Evolutionary conservation across 2,329 filamentous ascomycete genomes (phyloP), one percentile per base, ranked within the genome.

Genomic region (Penicillium oxalicum): DNA sequence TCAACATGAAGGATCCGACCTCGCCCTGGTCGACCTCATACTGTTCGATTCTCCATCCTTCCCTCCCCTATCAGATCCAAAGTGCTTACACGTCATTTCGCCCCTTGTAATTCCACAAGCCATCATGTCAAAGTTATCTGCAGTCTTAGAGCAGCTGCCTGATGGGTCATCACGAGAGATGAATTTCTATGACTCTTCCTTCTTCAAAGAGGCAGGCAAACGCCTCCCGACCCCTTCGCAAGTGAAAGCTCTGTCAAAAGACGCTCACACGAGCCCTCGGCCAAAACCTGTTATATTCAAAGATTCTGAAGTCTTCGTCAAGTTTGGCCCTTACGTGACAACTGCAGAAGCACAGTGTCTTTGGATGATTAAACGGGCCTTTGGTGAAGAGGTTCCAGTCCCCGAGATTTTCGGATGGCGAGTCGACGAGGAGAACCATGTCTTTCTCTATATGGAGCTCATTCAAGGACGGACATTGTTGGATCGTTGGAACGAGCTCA

Each of bases 381-480:
- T 62, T 40, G 6, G 45, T 11, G 49, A 50, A 27, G 41, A 54
- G 6, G 55, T 69, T 32, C 67, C 67, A 37, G 67, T 68, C 28
- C 68, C 69, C 2, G 64, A 71, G 47, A 50, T 69, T 18, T 70
- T 65, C 56, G 66, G 67, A 13, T 71, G 66, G 65, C 55, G 51
- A 24, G 49, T 58, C 13, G 51, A 61, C 29, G 51, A 58, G 1
- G 28, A 48, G 5, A 45, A 47, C 25, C 49, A 57, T 27, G 52
- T 61, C 4, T 67, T 64, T 46, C 60, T 69, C 33, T 67, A 68
- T 47, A 68, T 66, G 62, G 58, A 68, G 45, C 48, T 63, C 25
- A 61, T 68, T 27, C 13, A 49, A 44, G 61, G 63, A 27, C 49
- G 47, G 24, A 62, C 60, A 5, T 49, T 68, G 11, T 37, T 58